Evolutionary conservation across 257 asterid genomes (phyloP).

Genomic region (Marsdenia floribunda): DNA sequence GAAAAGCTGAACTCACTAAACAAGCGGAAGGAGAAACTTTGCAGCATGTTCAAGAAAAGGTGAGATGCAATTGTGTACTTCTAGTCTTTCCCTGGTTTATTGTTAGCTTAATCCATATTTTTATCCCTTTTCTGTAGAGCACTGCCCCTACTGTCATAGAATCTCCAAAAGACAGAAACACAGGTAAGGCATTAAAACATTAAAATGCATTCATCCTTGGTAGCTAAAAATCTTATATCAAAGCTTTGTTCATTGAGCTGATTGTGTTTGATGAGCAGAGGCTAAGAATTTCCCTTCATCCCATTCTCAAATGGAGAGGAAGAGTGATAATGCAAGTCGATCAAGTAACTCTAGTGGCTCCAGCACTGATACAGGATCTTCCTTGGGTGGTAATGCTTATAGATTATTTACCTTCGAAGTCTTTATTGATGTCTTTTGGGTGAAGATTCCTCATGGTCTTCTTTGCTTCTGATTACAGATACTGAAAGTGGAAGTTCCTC

Average conservation of each 20-base stretch:
- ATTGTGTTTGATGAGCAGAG: conserved; percentile 27
- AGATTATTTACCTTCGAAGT: conserved; percentile 8
- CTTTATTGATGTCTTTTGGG: not conserved
- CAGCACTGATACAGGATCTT: conserved; percentile 58
- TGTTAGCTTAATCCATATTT: conserved; percentile 7
- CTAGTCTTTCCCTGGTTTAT: not conserved
- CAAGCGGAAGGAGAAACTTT: conserved; percentile 32
- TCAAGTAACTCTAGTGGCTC: conserved; percentile 53
- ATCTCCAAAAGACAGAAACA: conserved; percentile 37
- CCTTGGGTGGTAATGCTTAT: conserved; percentile 51
- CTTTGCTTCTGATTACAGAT: conserved; percentile 35
- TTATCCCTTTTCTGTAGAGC: conserved; percentile 25
- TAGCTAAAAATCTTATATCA: conserved; percentile 4
- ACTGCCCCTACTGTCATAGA: conserved; percentile 39
- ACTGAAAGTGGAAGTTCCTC: conserved; percentile 70
- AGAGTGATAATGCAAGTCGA: conserved; percentile 32
- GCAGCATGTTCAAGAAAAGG: conserved; percentile 49
- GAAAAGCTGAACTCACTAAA: conserved; percentile 47
- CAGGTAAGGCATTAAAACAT: conserved; percentile 34
- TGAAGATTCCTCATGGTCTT: conserved; percentile 8
- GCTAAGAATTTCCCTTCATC: conserved; percentile 37
- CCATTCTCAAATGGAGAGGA: conserved; percentile 44
- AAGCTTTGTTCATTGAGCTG: conserved; percentile 11
- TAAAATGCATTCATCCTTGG: not conserved
- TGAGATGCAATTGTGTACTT: conserved; percentile 12